phyloP scores from a whole-genome alignment of 108 stramenopile species.

The Conticribra weissflogii region DNA sequence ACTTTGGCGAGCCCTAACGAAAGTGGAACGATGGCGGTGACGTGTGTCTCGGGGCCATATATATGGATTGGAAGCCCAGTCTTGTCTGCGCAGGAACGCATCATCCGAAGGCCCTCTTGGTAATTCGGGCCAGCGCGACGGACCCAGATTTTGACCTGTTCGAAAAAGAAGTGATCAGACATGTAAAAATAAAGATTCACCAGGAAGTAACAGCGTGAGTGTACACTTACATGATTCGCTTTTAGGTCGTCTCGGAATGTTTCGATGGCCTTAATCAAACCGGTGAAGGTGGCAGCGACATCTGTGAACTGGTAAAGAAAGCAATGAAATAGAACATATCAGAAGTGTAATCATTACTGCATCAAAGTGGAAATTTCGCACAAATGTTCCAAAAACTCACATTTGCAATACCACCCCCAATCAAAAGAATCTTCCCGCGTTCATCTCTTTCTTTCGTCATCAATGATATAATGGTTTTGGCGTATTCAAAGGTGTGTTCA shows the following conservation, averaged over 20 bases:
- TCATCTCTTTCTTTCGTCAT: conserved; percentile 80
- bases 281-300: conserved; percentile 93
- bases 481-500: conserved; percentile 91
- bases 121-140: conserved; percentile 93
- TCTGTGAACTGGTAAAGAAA: conserved; percentile 70
- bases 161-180: not conserved
- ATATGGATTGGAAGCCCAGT: conserved; percentile 83
- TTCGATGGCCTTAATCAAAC: conserved; percentile 84
- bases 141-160: conserved; percentile 77
- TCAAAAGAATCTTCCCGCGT: conserved; percentile 81
- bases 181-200: too few relatives aligned
- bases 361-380: too few relatives aligned
- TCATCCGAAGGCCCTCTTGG: conserved; percentile 86
- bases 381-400: too few relatives aligned
- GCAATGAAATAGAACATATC: not conserved
- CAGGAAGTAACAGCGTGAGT: too few relatives aligned
- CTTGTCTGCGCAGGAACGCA: conserved; percentile 64
- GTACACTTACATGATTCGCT: conserved; percentile 52
- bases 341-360: too few relatives aligned
- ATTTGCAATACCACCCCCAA: conserved; percentile 94
- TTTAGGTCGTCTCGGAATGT: conserved; percentile 72
- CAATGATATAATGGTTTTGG: conserved; percentile 81
- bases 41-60: conserved; percentile 90
- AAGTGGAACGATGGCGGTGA: conserved; percentile 85
- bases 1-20: conserved; percentile 70